Evolutionary conservation across 164 flowering plant species (phyloP), one percentile per base, ranked within the genome.

Genomic region (Sedum album): DNA sequence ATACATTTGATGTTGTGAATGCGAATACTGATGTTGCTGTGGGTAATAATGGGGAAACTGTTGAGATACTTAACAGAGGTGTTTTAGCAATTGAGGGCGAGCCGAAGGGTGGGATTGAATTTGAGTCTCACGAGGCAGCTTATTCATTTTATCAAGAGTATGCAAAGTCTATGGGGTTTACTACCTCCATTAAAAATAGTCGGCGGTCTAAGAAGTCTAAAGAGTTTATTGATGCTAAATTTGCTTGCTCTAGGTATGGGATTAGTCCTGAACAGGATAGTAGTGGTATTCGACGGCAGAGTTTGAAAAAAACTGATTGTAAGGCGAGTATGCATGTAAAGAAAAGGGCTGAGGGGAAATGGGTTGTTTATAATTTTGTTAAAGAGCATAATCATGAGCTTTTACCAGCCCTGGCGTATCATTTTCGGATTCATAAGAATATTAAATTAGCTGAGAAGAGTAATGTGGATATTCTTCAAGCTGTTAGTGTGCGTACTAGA

Each of bases 161-260:
- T 80, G 84, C 85, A 11, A 80, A 73, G 63, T 77, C 80, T 30
- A 81, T 81, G 80, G 87, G 85, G 7, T 83, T 82, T 63, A 81
- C 79, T 39, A 80, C 82, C 60, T 75, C 83, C n/a, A 83, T 80
- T 28, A 79, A 80, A 69, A 81, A 80, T 61, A 82, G 85, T 26
- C 77, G 87, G 21, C 83, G 85, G 4, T 83, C 87, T n/a, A 83
- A 80, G 77, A 80, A 71, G 66, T 75, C 84, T 17, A n/a, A n/a
- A n/a, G n/a, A n/a, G n/a, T n/a, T n/a, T n/a, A n/a, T n/a, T n/a
- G n/a, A n/a, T n/a, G n/a, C 87, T 11, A 81, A 83, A 42, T 83
- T 81, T 73, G 86, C 84, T 42, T 84, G 88, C 69, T 84, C 85
- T n/a, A 81, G 86, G 62, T 82, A 82, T 78, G 88, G 88, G 30